Evolutionary conservation across 192 early-diverging fungal species (phyloP).

Genomic region (Gigaspora rosea): DNA sequence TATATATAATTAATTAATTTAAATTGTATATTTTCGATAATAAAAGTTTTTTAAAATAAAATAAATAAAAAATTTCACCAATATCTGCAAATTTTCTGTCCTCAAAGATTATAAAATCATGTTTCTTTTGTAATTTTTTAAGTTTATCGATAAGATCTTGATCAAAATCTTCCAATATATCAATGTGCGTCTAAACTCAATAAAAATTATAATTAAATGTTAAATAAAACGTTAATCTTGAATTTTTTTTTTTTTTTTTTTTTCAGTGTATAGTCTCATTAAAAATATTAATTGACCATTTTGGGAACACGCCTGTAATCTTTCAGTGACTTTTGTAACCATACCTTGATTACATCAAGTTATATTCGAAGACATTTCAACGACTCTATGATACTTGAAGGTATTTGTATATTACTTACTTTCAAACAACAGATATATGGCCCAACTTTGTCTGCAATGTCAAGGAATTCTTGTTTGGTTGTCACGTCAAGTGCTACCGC

Average conservation of each 20-base stretch:
- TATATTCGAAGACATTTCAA: neutral
- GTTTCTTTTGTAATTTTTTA: conserved; percentile 72
- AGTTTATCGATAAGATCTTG: conserved; percentile 75
- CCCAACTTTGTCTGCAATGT: conserved; percentile 84
- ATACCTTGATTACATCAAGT: neutral
- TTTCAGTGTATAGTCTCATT: neutral
- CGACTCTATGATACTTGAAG: no score
- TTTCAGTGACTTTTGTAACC: neutral
- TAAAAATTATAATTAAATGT: neutral
- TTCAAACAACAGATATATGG: conserved; percentile 96
- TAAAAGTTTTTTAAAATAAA: neutral
- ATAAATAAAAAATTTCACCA: conserved; percentile 46
- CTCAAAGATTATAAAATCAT: conserved; percentile 97
- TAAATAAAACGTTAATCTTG: neutral
- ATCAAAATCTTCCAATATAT: conserved; percentile 94
- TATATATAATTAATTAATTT: neutral
- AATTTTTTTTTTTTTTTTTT: conserved; percentile 9
- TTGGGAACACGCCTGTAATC: neutral
- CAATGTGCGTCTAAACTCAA: conserved; percentile 82
- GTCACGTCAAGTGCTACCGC: conserved; percentile 90
- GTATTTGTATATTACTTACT: conserved; percentile 41
- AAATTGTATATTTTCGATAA: conserved; percentile 19
- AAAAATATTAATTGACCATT: neutral
- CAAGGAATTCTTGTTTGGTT: conserved; percentile 83
- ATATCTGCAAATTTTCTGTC: conserved; percentile 99